Evolutionary conservation across 1,284 basidiomycete genomes (phyloP).

Genomic region (Abortiporus biennis): DNA sequence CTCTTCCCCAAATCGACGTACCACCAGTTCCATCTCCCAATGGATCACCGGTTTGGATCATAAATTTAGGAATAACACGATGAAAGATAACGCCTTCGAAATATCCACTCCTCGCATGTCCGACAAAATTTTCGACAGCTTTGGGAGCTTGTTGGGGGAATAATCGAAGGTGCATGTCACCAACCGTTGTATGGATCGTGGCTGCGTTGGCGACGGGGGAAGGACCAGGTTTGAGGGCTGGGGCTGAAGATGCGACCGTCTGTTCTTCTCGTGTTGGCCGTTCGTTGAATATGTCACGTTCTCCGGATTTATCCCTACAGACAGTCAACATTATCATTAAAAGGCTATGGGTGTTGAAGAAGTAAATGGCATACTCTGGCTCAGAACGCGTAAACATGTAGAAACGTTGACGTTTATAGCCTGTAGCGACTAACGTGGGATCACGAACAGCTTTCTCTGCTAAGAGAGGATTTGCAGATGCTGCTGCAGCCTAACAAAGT

Average conservation of each 20-base stretch:
- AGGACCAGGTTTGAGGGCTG: conserved; percentile 45
- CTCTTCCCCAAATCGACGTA: conserved; percentile 87
- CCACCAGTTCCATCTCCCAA: conserved; percentile 98
- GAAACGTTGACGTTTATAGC: conserved; percentile 91
- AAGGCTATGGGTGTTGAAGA: conserved; percentile 2
- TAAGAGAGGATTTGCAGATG: conserved; percentile 92
- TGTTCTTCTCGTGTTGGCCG: conserved; percentile 95
- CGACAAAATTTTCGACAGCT: conserved; percentile 97
- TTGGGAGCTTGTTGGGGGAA: conserved; percentile 92
- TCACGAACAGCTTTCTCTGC: conserved; percentile 80
- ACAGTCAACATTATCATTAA: conserved; percentile 5
- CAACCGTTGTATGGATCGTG: conserved; percentile 92
- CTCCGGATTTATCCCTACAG: conserved; percentile 77
- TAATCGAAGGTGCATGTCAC: conserved; percentile 89
- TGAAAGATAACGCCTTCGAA: conserved; percentile 97
- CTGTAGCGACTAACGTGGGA: conserved; percentile 91
- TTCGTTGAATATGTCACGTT: conserved; percentile 99
- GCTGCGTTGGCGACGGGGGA: conserved; percentile 70
- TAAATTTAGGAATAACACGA: conserved; percentile 97
- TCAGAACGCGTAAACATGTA: conserved; percentile 94
- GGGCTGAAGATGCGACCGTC: conserved; percentile 73
- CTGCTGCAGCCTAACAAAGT: conserved; percentile 77
- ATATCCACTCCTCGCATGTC: conserved; percentile 87
- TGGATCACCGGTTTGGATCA: conserved; percentile 98
- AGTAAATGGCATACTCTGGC: conserved; percentile 63